phyloP scores from a whole-genome alignment of 805 yeast species.

The Metschnikowia rubicola region DNA sequence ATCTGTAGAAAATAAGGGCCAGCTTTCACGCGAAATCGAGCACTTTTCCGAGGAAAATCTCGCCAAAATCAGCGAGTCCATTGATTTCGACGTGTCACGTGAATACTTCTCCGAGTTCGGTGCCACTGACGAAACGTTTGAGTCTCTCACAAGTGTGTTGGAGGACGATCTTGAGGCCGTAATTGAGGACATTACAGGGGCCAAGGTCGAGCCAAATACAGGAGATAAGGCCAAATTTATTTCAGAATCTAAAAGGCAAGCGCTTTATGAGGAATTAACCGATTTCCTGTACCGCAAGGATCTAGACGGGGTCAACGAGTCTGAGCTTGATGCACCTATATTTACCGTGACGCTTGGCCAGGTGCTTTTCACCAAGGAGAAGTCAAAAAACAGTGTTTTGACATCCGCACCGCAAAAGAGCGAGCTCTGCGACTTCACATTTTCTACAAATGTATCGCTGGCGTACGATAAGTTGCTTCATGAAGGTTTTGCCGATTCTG shows the following conservation, averaged over 20 bases:
- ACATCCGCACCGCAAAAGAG: not conserved
- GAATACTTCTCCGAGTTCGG: slow-evolving; percentile 3
- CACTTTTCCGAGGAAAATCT: slow-evolving; percentile 8
- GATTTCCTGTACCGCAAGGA: slow-evolving; percentile 25
- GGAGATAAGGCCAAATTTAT: not conserved
- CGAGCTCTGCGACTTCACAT: slow-evolving; percentile 14
- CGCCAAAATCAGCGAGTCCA: not conserved
- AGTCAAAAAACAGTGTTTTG: not conserved
- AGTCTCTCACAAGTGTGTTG: slow-evolving; percentile 1
- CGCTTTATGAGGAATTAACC: slow-evolving; percentile 23
- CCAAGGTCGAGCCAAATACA: not conserved
- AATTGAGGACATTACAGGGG: not conserved
- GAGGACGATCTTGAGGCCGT: slow-evolving; percentile 1
- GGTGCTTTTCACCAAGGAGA: slow-evolving; percentile 26
- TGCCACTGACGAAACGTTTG: slow-evolving; percentile 18
- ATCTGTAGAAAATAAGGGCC: not conserved
- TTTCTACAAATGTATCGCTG: slow-evolving; percentile 33
- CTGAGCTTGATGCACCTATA: slow-evolving; percentile 23
- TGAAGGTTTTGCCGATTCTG: slow-evolving; percentile 22
- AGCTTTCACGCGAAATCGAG: slow-evolving; percentile 10
- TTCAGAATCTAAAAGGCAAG: slow-evolving; percentile 12
- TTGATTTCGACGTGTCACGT: slow-evolving; percentile 2
- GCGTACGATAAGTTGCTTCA: slow-evolving; percentile 30
- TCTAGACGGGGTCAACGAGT: slow-evolving; percentile 21
- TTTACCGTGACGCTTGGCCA: slow-evolving; percentile 41